Evolutionary conservation across 805 yeast genomes (phyloP).

Genomic region (Wickerhamiella azyma): DNA sequence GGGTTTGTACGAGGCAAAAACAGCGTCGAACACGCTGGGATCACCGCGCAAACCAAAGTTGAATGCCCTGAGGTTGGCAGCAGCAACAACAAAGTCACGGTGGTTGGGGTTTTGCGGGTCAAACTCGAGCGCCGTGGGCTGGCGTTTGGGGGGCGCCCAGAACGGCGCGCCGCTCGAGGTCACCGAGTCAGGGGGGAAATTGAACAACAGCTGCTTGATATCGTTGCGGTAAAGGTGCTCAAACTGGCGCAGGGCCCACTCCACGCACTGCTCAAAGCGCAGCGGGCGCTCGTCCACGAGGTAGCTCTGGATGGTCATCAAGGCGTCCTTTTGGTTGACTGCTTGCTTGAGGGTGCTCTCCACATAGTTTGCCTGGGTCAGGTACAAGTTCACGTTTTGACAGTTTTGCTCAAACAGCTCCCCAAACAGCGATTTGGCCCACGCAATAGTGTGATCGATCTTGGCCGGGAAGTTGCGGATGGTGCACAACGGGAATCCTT

Average conservation of each 20-base stretch:
- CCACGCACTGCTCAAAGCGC: conserved; percentile 82
- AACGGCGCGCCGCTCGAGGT: conserved; percentile 86
- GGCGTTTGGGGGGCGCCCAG: conserved; percentile 97
- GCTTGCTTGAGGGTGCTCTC: conserved; percentile 84
- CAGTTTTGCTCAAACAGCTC: conserved; percentile 85
- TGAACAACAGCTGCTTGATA: conserved; percentile 76
- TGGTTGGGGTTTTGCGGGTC: conserved; percentile 67
- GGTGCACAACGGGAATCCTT: conserved; percentile 93
- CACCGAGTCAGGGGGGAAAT: conserved; percentile 87
- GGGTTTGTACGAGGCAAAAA: conserved; percentile 36
- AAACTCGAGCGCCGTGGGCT: conserved; percentile 75
- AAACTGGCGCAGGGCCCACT: conserved; percentile 87
- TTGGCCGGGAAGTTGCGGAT: conserved; percentile 94
- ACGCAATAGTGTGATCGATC: conserved; percentile 97
- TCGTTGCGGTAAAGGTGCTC: conserved; percentile 77
- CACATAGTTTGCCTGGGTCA: conserved; percentile 84
- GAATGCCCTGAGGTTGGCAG: conserved; percentile 80
- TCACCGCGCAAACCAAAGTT: conserved; percentile 83
- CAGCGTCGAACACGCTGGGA: conserved; percentile 36
- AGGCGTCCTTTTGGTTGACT: conserved; percentile 77
- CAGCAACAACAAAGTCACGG: conserved; percentile 70
- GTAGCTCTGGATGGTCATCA: conserved; percentile 58
- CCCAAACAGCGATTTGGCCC: conserved; percentile 94
- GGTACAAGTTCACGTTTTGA: conserved; percentile 80
- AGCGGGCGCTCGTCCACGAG: conserved; percentile 73